Conservation (phyloP, 2,329 filamentous ascomycete genomes). For the Westerdykella aurantiaca region DNA sequence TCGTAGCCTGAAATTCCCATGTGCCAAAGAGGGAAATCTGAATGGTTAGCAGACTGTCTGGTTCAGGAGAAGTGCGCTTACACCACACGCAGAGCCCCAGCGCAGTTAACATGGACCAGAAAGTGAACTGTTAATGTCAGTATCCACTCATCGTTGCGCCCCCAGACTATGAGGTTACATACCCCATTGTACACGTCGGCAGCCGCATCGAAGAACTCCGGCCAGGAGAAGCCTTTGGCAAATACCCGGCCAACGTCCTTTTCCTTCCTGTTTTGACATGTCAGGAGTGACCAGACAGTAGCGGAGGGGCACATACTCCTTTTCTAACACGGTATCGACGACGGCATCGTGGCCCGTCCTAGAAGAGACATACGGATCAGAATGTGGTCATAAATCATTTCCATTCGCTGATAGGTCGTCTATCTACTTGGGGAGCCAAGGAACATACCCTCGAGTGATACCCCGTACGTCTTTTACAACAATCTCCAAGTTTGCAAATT, state of each 20-base stretch:
- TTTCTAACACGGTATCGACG: conserved; percentile 53
- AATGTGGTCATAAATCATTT: conserved; percentile 29
- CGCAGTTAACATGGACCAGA: conserved; percentile 92
- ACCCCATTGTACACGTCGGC: conserved; percentile 91
- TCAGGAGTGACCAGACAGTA: conserved; percentile 16
- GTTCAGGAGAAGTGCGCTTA: conserved; percentile 45
- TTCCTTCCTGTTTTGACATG: conserved; percentile 56
- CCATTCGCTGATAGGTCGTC: conserved; percentile 40
- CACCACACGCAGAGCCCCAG: conserved; percentile 89
- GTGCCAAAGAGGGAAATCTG: conserved; percentile 94
- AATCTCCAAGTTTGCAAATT: conserved; percentile 86
- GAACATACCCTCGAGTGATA: conserved; percentile 95
- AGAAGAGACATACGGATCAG: conserved; percentile 28
- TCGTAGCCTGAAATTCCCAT: conserved; percentile 99
- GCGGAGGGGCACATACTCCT: conserved; percentile 57
- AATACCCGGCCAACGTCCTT: conserved; percentile 67
- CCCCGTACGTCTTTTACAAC: conserved; percentile 85
- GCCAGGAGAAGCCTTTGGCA: conserved; percentile 65
- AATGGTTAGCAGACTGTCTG: conserved; percentile 10
- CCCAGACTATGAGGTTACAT: conserved; percentile 35
- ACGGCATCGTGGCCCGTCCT: conserved; percentile 45
- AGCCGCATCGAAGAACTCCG: conserved; percentile 68
- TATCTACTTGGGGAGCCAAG: conserved; percentile 85
- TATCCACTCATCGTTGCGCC: not conserved
- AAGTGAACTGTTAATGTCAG: conserved; percentile 62